Evolutionary conservation across 176 grass and related monocot species (phyloP).

Genomic region (Ananas comosus): DNA sequence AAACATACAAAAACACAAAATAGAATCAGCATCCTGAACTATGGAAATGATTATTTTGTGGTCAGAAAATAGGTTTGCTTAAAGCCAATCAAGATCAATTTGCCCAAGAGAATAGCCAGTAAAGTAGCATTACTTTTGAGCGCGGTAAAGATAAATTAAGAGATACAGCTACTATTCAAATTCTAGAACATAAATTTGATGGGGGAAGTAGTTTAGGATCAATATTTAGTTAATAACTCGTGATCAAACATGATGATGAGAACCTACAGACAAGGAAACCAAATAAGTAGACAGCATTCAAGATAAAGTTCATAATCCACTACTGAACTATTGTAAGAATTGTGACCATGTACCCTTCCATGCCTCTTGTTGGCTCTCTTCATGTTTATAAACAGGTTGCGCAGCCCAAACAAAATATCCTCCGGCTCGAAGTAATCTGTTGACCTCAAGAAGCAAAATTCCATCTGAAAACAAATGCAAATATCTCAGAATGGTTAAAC

Average conservation of each 20-base stretch:
- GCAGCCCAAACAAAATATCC: constrained; percentile 56
- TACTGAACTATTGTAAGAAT: background rate
- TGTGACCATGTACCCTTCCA: constrained; percentile 35
- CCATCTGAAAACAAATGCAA: constrained; percentile 28
- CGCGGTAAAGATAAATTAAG: background rate
- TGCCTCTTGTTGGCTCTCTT: constrained; percentile 36
- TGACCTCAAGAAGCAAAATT: constrained; percentile 42
- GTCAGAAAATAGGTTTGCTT: background rate
- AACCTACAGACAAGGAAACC: background rate
- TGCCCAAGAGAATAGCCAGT: background rate
- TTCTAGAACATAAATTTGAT: background rate
- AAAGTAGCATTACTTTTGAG: background rate
- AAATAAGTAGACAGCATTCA: background rate
- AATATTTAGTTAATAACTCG: background rate
- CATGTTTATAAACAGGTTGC: constrained; percentile 59
- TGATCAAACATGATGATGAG: background rate
- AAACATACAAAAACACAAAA: background rate
- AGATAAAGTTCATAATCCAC: background rate
- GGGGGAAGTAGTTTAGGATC: background rate
- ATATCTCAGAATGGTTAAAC: background rate
- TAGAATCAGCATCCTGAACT: too few species aligned
- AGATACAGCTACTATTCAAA: background rate
- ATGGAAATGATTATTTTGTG: too few species aligned
- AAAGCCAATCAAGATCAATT: background rate
- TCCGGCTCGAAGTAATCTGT: constrained; percentile 49